Base-by-base conservation (phyloP, 2,329 filamentous ascomycete genomes). In the Didymella segeticola region DNA sequence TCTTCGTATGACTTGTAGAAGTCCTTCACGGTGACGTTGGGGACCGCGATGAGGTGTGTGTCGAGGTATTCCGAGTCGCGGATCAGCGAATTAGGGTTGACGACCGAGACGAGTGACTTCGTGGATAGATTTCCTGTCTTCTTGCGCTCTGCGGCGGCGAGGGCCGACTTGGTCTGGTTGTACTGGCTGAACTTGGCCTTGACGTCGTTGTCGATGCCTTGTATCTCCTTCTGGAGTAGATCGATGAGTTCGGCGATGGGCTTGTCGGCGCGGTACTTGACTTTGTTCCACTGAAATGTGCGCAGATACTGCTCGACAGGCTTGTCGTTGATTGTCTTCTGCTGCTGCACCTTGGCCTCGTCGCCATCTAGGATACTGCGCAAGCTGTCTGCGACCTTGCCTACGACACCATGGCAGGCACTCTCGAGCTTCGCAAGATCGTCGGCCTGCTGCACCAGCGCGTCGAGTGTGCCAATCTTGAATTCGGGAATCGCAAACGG, bases 381-480 rank as follows among this genome's bases (percentile, higher is more conserved):
- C 75, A 99, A 79, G 48, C 92, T 93, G 69, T 97, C 92, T 63
- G 87, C 87, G 30, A 98, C 90, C 79, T 97, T 98, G 65, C 83
- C 83, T 31, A 96, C 93, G 6, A 97, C 91, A 47, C 82, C 85
- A 76, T 93, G 86, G 74, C 92, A 96, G 29, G 85, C 83, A 29
- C 82, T 76, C 63, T 96, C 91, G 45, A 98, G 86, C 85, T 97
- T 98, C 54, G 88, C 84, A 48, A 99, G 82, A 71, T 98, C 95
- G 71, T 99, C 95, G 51, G 95, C 95, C 77, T 99, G 93, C 78
- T 96, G 91, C 37, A 99, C 92, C 53, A 99, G 83, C 31, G 90
- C 91, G 78, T 99, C 95, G 30, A 99, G 83, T 0, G 95, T 97
- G 53, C 95, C 95, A 74, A 99, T 96, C 81, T 98, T 99, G 84